Evolutionary conservation across 2,329 filamentous ascomycete genomes (phyloP).

Genomic region (Stachybotrys chartarum): DNA sequence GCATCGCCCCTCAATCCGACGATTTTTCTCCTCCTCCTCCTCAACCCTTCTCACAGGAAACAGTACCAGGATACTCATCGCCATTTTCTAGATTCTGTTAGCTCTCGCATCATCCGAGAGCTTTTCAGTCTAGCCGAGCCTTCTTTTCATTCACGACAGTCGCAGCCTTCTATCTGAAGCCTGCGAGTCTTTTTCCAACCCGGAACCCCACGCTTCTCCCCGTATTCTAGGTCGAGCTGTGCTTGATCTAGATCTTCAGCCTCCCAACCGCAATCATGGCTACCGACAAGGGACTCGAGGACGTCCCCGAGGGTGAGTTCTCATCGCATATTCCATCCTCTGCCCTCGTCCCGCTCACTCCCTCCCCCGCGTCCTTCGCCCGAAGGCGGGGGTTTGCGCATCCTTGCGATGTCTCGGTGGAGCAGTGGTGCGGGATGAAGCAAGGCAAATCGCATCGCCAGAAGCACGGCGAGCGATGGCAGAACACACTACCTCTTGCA

Average conservation of each 20-base stretch:
- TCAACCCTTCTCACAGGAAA: slow-evolving; percentile 21
- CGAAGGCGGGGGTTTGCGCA: not conserved
- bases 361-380: not conserved
- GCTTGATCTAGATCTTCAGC: slow-evolving; percentile 63
- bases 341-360: not conserved
- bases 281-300: slow-evolving; percentile 96
- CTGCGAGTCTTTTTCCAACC: slow-evolving; percentile 27
- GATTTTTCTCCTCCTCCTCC: slow-evolving; percentile 30
- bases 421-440: slow-evolving; percentile 8
- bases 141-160: slow-evolving; percentile 17
- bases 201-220: slow-evolving; percentile 31
- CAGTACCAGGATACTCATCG: slow-evolving; percentile 23
- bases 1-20: slow-evolving; percentile 27
- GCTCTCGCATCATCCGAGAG: slow-evolving; percentile 39
- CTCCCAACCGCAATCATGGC: slow-evolving; percentile 83
- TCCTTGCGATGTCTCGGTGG: not conserved
- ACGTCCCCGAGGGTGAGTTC: slow-evolving; percentile 85
- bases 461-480: slow-evolving; percentile 1
- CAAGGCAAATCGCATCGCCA: slow-evolving; percentile 6
- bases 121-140: slow-evolving; percentile 38
- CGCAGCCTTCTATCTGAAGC: slow-evolving; percentile 27
- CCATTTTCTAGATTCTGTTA: slow-evolving; percentile 32
- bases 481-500: not conserved
- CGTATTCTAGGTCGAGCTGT: slow-evolving; percentile 62
- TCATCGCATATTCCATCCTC: slow-evolving; percentile 1